phyloP scores from a whole-genome alignment of 306 rosid species.

The Dalbergia cochinchinensis region DNA sequence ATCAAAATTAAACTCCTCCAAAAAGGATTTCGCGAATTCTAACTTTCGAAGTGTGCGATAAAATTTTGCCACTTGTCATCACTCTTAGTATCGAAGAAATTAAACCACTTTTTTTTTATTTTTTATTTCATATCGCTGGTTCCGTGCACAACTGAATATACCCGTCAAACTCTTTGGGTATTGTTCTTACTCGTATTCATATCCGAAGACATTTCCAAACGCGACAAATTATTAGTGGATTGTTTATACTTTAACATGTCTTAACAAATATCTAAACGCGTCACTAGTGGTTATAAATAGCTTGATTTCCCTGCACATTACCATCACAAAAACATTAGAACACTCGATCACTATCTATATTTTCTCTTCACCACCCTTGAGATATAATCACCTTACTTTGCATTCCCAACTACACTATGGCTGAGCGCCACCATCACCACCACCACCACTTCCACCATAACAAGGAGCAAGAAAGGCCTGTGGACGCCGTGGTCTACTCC shows the following conservation, averaged over 20 bases:
- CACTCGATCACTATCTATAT: not conserved
- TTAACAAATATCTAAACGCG: not conserved
- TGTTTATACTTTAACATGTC: not conserved
- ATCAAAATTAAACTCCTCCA: too few species aligned
- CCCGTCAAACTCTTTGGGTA: too few species aligned
- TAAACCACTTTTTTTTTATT: too few species aligned
- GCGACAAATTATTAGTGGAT: not conserved
- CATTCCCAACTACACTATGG: slow-evolving; percentile 24
- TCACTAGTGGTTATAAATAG: not conserved
- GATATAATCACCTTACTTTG: not conserved
- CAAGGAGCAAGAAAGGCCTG: slow-evolving; percentile 2
- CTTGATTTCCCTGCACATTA: not conserved
- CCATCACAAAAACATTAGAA: not conserved
- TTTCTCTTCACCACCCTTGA: not conserved
- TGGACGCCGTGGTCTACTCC: not conserved
- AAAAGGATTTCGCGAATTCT: too few species aligned
- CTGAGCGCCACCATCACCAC: slow-evolving; percentile 28
- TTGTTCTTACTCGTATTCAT: not conserved
- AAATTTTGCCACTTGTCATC: too few species aligned
- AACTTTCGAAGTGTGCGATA: too few species aligned
- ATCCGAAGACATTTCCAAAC: not conserved
- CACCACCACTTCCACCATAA: slow-evolving; percentile 36
- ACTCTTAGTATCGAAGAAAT: too few species aligned
- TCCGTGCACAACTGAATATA: too few species aligned
- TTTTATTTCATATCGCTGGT: too few species aligned